phyloP scores from a whole-genome alignment of 371 early-diverging fungal genomes.

The Sanchytrium tribonematis region DNA sequence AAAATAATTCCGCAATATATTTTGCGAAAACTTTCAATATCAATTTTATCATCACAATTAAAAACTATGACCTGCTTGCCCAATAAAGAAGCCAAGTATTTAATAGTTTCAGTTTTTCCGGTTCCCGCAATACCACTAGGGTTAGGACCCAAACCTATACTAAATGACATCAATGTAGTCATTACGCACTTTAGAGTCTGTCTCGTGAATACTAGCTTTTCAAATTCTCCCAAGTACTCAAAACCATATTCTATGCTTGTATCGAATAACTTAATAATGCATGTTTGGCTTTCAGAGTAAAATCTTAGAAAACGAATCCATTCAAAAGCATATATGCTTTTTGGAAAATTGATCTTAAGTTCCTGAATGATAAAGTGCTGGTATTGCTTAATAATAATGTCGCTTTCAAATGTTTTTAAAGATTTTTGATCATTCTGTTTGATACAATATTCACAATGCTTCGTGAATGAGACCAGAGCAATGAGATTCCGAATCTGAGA shows the following conservation, averaged over 20 bases:
- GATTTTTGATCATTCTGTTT: conserved; percentile 11
- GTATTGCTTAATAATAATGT: conserved; percentile 21
- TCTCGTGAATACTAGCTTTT: conserved; percentile 24
- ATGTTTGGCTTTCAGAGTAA: conserved; percentile 22
- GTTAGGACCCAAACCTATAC: conserved; percentile 24
- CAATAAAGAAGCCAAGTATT: conserved; percentile 20
- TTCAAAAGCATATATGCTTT: conserved; percentile 13
- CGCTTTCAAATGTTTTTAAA: conserved; percentile 16
- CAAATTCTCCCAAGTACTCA: conserved; percentile 25
- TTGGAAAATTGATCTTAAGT: conserved; percentile 6
- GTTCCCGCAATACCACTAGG: conserved; percentile 28
- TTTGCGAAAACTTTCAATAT: conserved; percentile 23
- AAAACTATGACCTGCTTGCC: conserved; percentile 27
- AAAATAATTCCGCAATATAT: conserved; percentile 24
- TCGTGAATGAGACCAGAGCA: not conserved
- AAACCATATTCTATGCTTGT: conserved; percentile 20
- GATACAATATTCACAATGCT: not conserved
- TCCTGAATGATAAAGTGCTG: conserved; percentile 18
- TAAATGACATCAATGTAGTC: conserved; percentile 23
- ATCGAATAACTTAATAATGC: conserved; percentile 15
- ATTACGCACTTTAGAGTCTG: conserved; percentile 25
- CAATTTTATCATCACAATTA: conserved; percentile 29
- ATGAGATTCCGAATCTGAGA: not conserved
- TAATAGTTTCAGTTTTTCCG: conserved; percentile 28
- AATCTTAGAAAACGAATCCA: conserved; percentile 22